Evolutionary conservation across 1,284 basidiomycete genomes (phyloP).

Genomic region (Leccinum holopus): DNA sequence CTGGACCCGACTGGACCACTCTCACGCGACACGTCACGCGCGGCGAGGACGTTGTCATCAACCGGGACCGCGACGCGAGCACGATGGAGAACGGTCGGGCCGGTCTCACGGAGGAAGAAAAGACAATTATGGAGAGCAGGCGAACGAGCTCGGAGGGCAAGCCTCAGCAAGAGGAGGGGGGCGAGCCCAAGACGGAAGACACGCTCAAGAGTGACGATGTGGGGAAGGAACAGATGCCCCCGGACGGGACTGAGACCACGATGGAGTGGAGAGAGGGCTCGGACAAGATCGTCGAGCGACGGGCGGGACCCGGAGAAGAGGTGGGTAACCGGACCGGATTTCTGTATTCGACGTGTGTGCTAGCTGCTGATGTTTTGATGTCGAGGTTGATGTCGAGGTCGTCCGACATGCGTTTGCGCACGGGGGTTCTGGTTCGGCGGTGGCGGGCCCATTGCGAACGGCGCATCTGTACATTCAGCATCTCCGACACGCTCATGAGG

Average conservation of each 20-base stretch:
- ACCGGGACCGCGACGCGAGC: slow-evolving; percentile 57
- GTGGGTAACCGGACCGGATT: slow-evolving; percentile 10
- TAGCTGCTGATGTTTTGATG: slow-evolving; percentile 14
- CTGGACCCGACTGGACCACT: slow-evolving; percentile 71
- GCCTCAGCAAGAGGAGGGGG: slow-evolving; percentile 3
- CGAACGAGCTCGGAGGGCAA: slow-evolving; percentile 19
- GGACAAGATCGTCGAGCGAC: slow-evolving; percentile 47
- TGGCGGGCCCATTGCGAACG: not conserved
- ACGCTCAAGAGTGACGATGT: slow-evolving; percentile 18
- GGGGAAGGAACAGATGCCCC: slow-evolving; percentile 34
- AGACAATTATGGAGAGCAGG: slow-evolving; percentile 28
- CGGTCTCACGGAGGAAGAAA: slow-evolving; percentile 36
- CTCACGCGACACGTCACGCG: slow-evolving; percentile 69
- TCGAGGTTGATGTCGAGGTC: slow-evolving; percentile 30
- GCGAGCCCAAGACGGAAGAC: slow-evolving; percentile 20
- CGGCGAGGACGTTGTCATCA: slow-evolving; percentile 77
- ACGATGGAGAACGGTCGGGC: slow-evolving; percentile 51
- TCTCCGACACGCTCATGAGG: slow-evolving; percentile 8
- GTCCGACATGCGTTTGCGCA: slow-evolving; percentile 21
- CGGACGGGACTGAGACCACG: slow-evolving; percentile 44
- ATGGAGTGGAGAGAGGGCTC: slow-evolving; percentile 65
- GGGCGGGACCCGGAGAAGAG: slow-evolving; percentile 33
- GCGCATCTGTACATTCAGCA: slow-evolving; percentile 14
- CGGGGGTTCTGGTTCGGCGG: slow-evolving; percentile 2
- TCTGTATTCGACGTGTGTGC: not conserved